These are phyloP conservation scores for Penicillium salamii DNA, from an alignment of 495 filamentous ascomycete genomes.

Conservation along the genomic window DNA sequence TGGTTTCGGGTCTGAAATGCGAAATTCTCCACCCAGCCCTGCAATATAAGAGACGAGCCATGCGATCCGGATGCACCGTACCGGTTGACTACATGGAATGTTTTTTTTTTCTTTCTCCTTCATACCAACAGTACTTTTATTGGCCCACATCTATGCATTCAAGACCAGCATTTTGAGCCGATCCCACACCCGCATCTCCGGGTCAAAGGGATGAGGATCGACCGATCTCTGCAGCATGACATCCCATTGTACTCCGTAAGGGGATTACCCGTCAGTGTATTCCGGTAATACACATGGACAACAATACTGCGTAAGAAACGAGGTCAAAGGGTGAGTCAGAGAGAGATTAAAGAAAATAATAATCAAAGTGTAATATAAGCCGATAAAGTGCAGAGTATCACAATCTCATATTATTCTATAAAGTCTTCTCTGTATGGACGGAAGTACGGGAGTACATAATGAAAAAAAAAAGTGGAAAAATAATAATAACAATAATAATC, in stretches of 20 bases:
- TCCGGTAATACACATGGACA: too few relatives aligned
- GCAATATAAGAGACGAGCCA: slow-evolving; percentile 25
- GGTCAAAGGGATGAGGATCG: slow-evolving; percentile 12
- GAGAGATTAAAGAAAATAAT: slow-evolving; percentile 9
- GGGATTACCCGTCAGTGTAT: too few relatives aligned
- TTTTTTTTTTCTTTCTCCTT: slow-evolving; percentile 5
- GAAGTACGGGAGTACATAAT: too few relatives aligned
- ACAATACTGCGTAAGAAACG: too few relatives aligned
- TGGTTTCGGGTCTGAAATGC: slow-evolving; percentile 2
- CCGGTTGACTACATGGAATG: neutral
- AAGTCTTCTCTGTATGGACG: too few relatives aligned
- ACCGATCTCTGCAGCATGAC: slow-evolving; percentile 11
- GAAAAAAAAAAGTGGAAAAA: too few relatives aligned
- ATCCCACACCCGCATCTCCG: slow-evolving; percentile 24
- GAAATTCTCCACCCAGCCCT: slow-evolving; percentile 21
- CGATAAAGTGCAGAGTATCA: too few relatives aligned
- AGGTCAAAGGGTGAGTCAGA: neutral
- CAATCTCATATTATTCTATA: too few relatives aligned
- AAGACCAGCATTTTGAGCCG: slow-evolving; percentile 23
- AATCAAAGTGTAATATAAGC: slow-evolving; percentile 4
- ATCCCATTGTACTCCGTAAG: too few relatives aligned
- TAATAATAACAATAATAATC: neutral
- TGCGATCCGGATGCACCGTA: slow-evolving; percentile 14
- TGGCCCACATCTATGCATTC: slow-evolving; percentile 20
- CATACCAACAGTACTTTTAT: slow-evolving; percentile 2